These are phyloP conservation scores for Chaetoceros tenuissimus DNA, from an alignment of 108 stramenopile genomes.

Conservation along the genomic window DNA sequence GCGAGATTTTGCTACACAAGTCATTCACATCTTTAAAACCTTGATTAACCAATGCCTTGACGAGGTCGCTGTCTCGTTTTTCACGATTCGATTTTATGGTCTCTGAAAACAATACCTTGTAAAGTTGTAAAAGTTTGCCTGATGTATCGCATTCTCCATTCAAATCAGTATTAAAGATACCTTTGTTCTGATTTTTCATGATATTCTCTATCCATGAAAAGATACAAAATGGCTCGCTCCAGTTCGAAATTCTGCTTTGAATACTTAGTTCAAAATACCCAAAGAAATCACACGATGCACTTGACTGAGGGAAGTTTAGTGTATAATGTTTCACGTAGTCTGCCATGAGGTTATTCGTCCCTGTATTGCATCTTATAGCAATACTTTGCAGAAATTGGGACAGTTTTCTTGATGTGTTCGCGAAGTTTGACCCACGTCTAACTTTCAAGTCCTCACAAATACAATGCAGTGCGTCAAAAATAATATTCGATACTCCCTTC, in stretches of 20 bases:
- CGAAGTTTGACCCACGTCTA: constrained; percentile 16
- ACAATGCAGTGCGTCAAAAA: constrained; percentile 66
- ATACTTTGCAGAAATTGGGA: constrained; percentile 16
- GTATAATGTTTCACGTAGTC: constrained; percentile 35
- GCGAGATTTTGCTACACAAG: constrained; percentile 44
- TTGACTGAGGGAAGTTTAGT: neutral
- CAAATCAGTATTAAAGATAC: constrained; percentile 8
- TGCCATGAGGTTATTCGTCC: constrained; percentile 8
- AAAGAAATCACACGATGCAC: too few species aligned
- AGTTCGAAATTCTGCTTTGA: constrained; percentile 3
- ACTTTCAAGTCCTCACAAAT: constrained; percentile 71
- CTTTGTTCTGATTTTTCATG: constrained; percentile 2
- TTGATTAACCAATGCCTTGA: constrained; percentile 48
- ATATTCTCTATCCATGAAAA: constrained; percentile 29
- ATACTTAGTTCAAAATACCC: too few species aligned
- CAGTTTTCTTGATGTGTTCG: constrained; percentile 13
- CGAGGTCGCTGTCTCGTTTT: constrained; percentile 22
- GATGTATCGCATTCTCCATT: constrained; percentile 39
- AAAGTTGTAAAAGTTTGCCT: constrained; percentile 43
- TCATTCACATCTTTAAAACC: constrained; percentile 39
- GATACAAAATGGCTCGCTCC: constrained; percentile 22
- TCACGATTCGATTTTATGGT: constrained; percentile 4
- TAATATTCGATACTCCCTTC: too few species aligned
- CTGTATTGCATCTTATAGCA: neutral
- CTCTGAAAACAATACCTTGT: constrained; percentile 23